Percentiles rank a stretch among this genome's conserved stretches.
These are phyloP conservation scores for Diaporthe capsici DNA, from an alignment of 2,329 filamentous ascomycete genomes.

Conservation along the genomic window DNA sequence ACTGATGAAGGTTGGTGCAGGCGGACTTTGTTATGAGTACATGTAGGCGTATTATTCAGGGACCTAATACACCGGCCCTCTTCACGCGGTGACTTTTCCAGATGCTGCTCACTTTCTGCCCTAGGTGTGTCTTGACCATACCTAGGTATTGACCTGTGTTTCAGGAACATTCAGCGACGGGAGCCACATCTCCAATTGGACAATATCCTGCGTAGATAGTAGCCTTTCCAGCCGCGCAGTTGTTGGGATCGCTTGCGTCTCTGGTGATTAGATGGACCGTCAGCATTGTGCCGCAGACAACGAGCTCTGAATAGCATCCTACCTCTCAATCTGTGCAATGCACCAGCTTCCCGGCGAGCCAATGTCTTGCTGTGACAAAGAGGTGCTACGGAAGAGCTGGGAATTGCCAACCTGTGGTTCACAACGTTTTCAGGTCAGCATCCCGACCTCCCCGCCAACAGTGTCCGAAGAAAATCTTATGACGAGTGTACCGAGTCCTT, in stretches of 20 bases:
- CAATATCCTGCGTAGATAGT: slow-evolving; percentile 1
- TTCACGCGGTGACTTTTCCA: background rate
- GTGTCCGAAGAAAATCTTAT: background rate
- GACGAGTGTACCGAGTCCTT: background rate
- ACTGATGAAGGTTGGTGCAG: background rate
- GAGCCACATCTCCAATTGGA: background rate
- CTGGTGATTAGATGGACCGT: background rate
- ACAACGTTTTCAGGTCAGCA: background rate
- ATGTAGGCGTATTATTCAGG: background rate
- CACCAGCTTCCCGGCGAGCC: slow-evolving; percentile 1
- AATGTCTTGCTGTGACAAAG: background rate
- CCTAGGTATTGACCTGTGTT: background rate
- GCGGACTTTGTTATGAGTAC: background rate
- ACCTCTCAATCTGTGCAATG: slow-evolving; percentile 7
- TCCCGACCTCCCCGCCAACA: too few species aligned
- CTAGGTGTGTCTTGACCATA: background rate
- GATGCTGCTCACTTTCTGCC: background rate
- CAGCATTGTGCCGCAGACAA: background rate
- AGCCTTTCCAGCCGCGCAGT: background rate
- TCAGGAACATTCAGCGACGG: background rate
- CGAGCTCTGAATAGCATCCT: background rate
- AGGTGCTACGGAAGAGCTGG: background rate
- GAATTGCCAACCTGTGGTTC: background rate
- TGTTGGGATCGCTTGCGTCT: slow-evolving; percentile 1
- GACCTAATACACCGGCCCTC: background rate